Base-by-base conservation (phyloP, 108 stramenopile genomes). In the Hondaea fermentalgiana region DNA sequence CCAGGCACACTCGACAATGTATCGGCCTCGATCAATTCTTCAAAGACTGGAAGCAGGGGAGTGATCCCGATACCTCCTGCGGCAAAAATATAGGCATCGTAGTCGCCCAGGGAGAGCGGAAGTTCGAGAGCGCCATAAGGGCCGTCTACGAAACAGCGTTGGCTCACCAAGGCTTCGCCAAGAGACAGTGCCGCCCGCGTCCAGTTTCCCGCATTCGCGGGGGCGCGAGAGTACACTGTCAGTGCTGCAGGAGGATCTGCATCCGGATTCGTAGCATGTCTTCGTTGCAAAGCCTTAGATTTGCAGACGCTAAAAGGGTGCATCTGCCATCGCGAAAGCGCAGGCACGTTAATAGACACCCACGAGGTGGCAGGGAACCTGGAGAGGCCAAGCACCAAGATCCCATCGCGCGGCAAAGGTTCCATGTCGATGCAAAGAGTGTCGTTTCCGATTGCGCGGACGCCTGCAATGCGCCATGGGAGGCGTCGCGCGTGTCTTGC, bases 51-150 rank as follows among this genome's bases (percentile, higher is more conserved):
- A 55, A 83, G 76, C 45, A 83, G 51, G 16, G 76, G 49, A 6
- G 76, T 83, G 51, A 83, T 83, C 8, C 76, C 76, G 49, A 83
- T 83, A 6, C 76, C 76, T 8, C 76, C 76, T 6, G 76, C 76
- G 28, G 51, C 51, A 12, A 83, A 83, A 83, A 83, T 23, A 53
- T 45, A 45, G n/a, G 45, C 51, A 35, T 83, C 76, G 51, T 83
- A 83, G 49, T 10, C 6, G 10, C 6, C 51, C 0, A 83, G 51
- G 8, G 49, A 17, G 51, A 83, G 76, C 19, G 76, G 76, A 8
- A 83, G 76, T 28, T 83, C 76, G 23, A 83, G 76, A 1, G 43
- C 76, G 12, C 76, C 76, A 45, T 83, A 53, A 12, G 76, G 76
- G 12, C 76, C 76, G 25, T 83, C 76, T 16, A 83, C 51, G 4